Evolutionary conservation across 805 yeast genomes (phyloP), one percentile per base, ranked within the genome.

Genomic region (Sungouiella blattae): DNA sequence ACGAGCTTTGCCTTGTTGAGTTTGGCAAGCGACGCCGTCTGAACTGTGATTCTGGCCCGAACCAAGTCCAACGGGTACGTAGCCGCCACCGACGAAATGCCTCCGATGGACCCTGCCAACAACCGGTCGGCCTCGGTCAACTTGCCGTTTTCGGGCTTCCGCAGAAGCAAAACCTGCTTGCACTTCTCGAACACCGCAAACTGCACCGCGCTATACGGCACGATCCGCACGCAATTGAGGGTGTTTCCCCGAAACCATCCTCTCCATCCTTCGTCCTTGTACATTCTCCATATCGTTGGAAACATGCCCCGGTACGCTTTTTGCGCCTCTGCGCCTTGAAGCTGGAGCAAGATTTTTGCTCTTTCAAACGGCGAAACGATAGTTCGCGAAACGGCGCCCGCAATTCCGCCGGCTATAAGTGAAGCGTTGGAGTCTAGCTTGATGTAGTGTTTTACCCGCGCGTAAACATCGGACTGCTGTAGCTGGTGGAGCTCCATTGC

Each of bases 191-290:
- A 91, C 6, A 84, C 87, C 18, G 87, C 76, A 63, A 87, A 91
- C 62, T 91, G 98, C 11, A 88, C 94, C 0, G 98, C 97, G 40
- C 91, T 80, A 55, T 91, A 91, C 1, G 98, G 98, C 42, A 91
- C 78, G 17, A 93, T 87, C 36, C 98, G 69, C 2, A 91, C 61
- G 67, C 97, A 89, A 58, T 91, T 91, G 41, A 87, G 69, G 0
- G 91, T 86, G 59, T 91, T 91, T 1, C 98, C 98, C 31, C 98
- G 68, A 59, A 87, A 86, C 49, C 84, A 66, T 0, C 98, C 98
- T 36, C 78, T 73, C 69, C 85, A 71, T n/a, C 98, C 97, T 67
- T 91, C 98, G 40, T 87, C 96, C 36, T 62, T 64, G 73, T 87
- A 89, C 73, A 91, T 85, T 44, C 83, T 80, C 41, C 63, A 55